These are phyloP conservation scores for Cercophora newfieldiana DNA, from an alignment of 495 filamentous ascomycete genomes.

Conservation along the genomic window DNA sequence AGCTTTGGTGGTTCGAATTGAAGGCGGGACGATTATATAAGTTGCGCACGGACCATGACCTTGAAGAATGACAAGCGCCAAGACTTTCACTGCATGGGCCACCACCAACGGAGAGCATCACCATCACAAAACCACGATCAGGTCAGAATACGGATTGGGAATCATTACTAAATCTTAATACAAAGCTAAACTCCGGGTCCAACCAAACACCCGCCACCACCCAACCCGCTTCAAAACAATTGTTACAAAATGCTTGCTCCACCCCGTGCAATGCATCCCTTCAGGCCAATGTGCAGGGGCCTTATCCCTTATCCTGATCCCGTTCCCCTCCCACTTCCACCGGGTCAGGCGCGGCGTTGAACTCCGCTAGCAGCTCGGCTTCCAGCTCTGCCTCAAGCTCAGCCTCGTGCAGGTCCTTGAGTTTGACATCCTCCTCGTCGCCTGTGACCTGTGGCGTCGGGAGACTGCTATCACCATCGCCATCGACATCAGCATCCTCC, in stretches of 20 bases:
- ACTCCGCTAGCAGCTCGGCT: slow-evolving; percentile 65
- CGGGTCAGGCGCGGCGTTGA: slow-evolving; percentile 46
- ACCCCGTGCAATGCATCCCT: background rate
- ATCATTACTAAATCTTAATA: background rate
- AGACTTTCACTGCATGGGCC: background rate
- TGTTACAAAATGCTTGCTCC: background rate
- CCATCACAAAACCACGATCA: background rate
- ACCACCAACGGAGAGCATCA: background rate
- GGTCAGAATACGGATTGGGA: background rate
- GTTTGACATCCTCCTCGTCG: slow-evolving; percentile 49
- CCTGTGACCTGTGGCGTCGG: slow-evolving; percentile 52
- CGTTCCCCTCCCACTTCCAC: background rate
- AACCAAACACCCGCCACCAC: background rate
- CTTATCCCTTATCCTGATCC: slow-evolving; percentile 21
- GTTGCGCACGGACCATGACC: background rate
- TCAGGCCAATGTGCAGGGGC: background rate
- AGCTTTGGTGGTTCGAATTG: slow-evolving; percentile 9
- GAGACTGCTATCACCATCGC: slow-evolving; percentile 38
- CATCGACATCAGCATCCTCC: slow-evolving; percentile 21
- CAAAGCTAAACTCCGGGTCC: background rate
- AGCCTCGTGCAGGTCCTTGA: slow-evolving; percentile 39
- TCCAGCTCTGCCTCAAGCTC: slow-evolving; percentile 62
- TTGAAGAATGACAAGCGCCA: background rate
- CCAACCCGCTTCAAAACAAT: background rate
- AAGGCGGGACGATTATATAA: background rate